Evolutionary conservation across 2,329 filamentous ascomycete species (phyloP).

Genomic region (Aquanectria penicillioides): DNA sequence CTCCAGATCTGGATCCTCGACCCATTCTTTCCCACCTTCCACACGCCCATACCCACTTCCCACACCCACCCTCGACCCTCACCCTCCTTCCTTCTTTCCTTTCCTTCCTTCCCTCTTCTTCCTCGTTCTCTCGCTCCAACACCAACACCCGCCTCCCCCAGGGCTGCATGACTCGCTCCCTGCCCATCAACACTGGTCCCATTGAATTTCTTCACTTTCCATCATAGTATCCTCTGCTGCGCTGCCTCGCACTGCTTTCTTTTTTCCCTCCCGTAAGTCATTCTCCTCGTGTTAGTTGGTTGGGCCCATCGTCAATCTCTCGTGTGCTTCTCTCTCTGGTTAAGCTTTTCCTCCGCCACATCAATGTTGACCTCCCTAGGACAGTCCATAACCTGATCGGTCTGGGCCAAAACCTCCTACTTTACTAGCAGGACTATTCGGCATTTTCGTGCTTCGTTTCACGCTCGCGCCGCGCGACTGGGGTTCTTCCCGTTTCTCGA

Average conservation of each 20-base stretch:
- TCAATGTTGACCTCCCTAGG: slow-evolving; percentile 26
- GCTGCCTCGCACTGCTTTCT: slow-evolving; percentile 3
- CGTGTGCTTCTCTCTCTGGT: slow-evolving; percentile 27
- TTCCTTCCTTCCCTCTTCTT: slow-evolving; percentile 31
- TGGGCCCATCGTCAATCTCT: slow-evolving; percentile 20
- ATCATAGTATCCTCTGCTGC: slow-evolving; percentile 13
- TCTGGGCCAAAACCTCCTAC: background rate
- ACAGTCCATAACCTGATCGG: slow-evolving; percentile 1
- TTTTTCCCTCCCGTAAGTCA: slow-evolving; percentile 30
- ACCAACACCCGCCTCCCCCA: slow-evolving; percentile 26
- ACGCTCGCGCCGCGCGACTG: slow-evolving; percentile 27
- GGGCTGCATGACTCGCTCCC: slow-evolving; percentile 33
- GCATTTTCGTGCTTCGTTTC: slow-evolving; percentile 13
- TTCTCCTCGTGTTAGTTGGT: slow-evolving; percentile 40
- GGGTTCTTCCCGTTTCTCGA: slow-evolving; percentile 15
- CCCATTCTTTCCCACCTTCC: slow-evolving; percentile 43
- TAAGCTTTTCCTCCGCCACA: slow-evolving; percentile 23
- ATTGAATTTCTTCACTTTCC: slow-evolving; percentile 20
- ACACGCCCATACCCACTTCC: slow-evolving; percentile 38
- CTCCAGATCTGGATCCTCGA: slow-evolving; percentile 43
- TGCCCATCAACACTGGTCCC: slow-evolving; percentile 22
- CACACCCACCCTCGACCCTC: slow-evolving; percentile 23
- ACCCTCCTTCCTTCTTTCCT: slow-evolving; percentile 34
- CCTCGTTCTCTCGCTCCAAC: slow-evolving; percentile 32
- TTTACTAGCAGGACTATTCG: background rate